These are phyloP conservation scores for Hypoxylon subgilvum DNA, from an alignment of 495 filamentous ascomycete genomes.

Conservation along the genomic window DNA sequence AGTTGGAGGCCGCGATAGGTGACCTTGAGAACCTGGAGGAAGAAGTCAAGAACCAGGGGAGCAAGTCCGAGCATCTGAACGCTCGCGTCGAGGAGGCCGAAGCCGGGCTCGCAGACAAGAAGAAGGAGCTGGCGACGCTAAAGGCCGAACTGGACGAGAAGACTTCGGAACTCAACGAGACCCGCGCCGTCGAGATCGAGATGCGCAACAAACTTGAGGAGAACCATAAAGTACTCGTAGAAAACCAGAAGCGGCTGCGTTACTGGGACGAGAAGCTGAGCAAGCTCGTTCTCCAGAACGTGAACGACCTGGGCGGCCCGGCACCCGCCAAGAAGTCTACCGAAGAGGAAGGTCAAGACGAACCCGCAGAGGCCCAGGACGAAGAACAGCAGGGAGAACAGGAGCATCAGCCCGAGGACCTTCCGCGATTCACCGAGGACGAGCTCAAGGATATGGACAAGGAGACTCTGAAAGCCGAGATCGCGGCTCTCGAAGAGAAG, in stretches of 20 bases:
- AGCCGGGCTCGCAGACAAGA: constrained; percentile 78
- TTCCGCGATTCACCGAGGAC: constrained; percentile 84
- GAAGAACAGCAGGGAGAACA: constrained; percentile 40
- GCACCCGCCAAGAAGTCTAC: constrained; percentile 39
- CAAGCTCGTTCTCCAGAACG: constrained; percentile 78
- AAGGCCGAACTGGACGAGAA: constrained; percentile 89
- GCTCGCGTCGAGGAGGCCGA: constrained; percentile 84
- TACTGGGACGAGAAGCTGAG: constrained; percentile 90
- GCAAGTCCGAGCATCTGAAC: constrained; percentile 72
- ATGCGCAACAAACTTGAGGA: constrained; percentile 98
- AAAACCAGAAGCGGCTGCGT: constrained; percentile 81
- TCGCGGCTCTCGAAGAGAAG: constrained; percentile 90
- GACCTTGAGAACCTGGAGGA: constrained; percentile 78
- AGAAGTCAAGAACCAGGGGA: constrained; percentile 76
- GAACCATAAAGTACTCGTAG: constrained; percentile 83
- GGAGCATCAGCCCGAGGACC: constrained; percentile 50
- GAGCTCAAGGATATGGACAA: constrained; percentile 94
- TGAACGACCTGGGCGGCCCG: constrained; percentile 69
- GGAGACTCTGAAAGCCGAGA: constrained; percentile 80
- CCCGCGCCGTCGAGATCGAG: constrained; percentile 88
- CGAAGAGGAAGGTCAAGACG: constrained; percentile 25
- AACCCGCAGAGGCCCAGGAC: constrained; percentile 26
- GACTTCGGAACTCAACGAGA: constrained; percentile 85
- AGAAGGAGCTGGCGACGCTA: constrained; percentile 74
- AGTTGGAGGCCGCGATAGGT: constrained; percentile 70